phyloP scores from a whole-genome alignment of 2,329 filamentous ascomycete genomes.

The Fusarium verrucosum region DNA sequence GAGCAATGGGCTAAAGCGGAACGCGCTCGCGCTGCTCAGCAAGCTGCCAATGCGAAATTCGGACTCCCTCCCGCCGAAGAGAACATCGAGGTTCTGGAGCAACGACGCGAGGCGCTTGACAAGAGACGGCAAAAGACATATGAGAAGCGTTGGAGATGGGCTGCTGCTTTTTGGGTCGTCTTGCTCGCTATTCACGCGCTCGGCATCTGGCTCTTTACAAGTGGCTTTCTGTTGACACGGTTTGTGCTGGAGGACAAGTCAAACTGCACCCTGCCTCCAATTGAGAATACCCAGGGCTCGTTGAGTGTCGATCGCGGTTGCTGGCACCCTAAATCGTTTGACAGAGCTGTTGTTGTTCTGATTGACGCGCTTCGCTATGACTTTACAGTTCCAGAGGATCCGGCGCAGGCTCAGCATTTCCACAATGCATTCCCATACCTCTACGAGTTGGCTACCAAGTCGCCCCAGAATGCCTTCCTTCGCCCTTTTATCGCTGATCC shows the following conservation, averaged over 20 bases:
- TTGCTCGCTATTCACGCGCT: conserved; percentile 78
- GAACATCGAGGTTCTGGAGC: conserved; percentile 53
- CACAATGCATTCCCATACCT: conserved; percentile 90
- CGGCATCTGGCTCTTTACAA: conserved; percentile 92
- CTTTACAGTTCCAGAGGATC: conserved; percentile 81
- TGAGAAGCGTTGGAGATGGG: conserved; percentile 65
- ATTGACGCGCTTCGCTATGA: conserved; percentile 97
- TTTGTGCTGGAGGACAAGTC: conserved; percentile 82
- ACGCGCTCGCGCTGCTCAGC: conserved; percentile 57
- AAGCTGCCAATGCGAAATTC: conserved; percentile 47
- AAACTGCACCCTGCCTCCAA: conserved; percentile 73
- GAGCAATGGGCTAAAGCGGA: conserved; percentile 65
- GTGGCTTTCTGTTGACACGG: conserved; percentile 91
- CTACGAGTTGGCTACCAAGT: conserved; percentile 79
- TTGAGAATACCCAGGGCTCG: conserved; percentile 56
- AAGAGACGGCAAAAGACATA: conserved; percentile 58
- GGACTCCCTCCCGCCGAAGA: conserved; percentile 48
- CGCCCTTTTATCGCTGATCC: conserved; percentile 97
- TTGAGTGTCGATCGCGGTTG: conserved; percentile 72
- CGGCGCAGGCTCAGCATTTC: conserved; percentile 61
- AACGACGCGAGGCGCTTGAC: conserved; percentile 59
- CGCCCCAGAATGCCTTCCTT: conserved; percentile 85
- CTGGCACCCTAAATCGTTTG: conserved; percentile 95
- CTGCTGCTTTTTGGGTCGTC: conserved; percentile 74
- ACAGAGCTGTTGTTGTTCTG: conserved; percentile 88